These are phyloP conservation scores for Zea mays DNA, from an alignment of 176 grass and related monocot genomes.

Conservation along the genomic window Zm-B73-REFERENCE-NAM-5.0 NC_050104.1:134549001-134549500, in stretches of 20 bases:
- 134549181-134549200: constrained; percentile 14
- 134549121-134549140: constrained; percentile 7
- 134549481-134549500: no score
- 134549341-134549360: no score
- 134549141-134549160: not conserved
- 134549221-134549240: constrained; percentile 6
- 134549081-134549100: not conserved
- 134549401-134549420: no score
- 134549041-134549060: no score
- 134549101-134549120: constrained; percentile 10
- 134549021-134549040: no score
- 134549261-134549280: constrained; percentile 94
- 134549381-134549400: no score
- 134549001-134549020: no score
- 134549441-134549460: no score
- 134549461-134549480: no score
- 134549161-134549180: constrained; percentile 1
- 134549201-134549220: constrained; percentile 1
- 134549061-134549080: no score
- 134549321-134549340: constrained; percentile 66
- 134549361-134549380: no score
- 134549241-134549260: constrained; percentile 95
- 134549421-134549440: no score
- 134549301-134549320: constrained; percentile 88
- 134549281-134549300: constrained; percentile 80